Evolutionary conservation across 441 rosid species (phyloP), one percentile per base, ranked within the genome.

Genomic region (Mallotus repandus): DNA sequence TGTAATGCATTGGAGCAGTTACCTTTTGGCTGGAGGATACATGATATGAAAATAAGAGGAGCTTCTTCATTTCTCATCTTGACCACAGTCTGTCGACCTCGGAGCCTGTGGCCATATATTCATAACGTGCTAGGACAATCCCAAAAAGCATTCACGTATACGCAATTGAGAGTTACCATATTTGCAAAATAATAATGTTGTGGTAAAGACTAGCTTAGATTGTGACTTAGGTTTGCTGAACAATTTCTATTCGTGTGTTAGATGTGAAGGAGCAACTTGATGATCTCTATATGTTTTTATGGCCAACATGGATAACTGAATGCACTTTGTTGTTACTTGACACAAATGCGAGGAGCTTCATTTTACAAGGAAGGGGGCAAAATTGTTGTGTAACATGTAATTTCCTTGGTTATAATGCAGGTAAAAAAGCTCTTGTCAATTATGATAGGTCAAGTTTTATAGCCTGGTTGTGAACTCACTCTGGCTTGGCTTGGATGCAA

Each of bases 271-370:
- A 35, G 4, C 32, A 62, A 61, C 63, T 56, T 54, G 16, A 76
- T 55, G 38, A 66, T 60, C 45, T 66, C 66, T 59, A 21, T 50
- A 14, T 74, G 59, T 79, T 73, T 19, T 73, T 86, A 83, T 89
- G 93, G 99, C 94, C 91, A 18, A 90, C 93, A 57, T 96, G 98
- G 99, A 87, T 91, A 72, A 96, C 98, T 10, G 91, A 83, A 69
- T 90, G 97, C 80, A 97, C 99, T 21, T 79, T 95, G 88, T 78
- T 95, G 84, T 86, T 95, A 72, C 97, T 96, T 46, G 98, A 96
- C 84, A 96, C 99, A 70, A 25, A 25, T 1, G 29, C 29, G 29
- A 25, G 1, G 29, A 25, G 29, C 1, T 25, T 25, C 29, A 25
- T 25, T 25, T 0, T 25, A 25, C 29, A 25, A 25, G 0, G 29